phyloP scores from a whole-genome alignment of 2,329 filamentous ascomycete genomes.

The Fusarium siculi region DNA sequence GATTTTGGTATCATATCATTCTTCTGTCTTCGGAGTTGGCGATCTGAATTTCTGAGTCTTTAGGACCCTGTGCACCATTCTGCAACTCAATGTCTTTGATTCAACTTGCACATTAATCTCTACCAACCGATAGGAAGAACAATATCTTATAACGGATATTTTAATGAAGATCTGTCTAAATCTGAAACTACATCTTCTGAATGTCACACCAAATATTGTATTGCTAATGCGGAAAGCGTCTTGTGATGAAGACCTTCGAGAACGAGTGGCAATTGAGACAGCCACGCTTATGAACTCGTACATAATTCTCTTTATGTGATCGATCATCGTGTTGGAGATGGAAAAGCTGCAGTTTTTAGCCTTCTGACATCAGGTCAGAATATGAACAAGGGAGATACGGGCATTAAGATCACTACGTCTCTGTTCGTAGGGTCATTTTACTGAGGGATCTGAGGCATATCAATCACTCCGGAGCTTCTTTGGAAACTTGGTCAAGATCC shows the following conservation, averaged over 20 bases:
- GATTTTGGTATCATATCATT: neutral
- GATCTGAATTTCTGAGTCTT: neutral
- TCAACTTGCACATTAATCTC: constrained; percentile 29
- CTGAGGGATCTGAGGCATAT: neutral
- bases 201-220: constrained; percentile 3
- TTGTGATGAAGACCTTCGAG: neutral
- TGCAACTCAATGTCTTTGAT: constrained; percentile 31
- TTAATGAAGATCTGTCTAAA: constrained; percentile 4
- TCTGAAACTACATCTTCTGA: neutral
- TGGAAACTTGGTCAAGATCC: neutral
- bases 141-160: neutral
- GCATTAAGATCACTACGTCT: neutral
- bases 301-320: neutral
- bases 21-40: neutral
- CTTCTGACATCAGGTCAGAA: neutral
- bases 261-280: constrained; percentile 24
- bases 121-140: neutral
- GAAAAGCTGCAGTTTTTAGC: neutral
- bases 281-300: constrained; percentile 2
- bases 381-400: neutral
- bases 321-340: neutral
- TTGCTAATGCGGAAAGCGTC: neutral
- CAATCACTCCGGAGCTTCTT: neutral
- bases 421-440: neutral
- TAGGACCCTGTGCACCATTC: constrained; percentile 8